phyloP scores from a whole-genome alignment of 202 grass and related monocot genomes.

The Carex arenaria region DNA sequence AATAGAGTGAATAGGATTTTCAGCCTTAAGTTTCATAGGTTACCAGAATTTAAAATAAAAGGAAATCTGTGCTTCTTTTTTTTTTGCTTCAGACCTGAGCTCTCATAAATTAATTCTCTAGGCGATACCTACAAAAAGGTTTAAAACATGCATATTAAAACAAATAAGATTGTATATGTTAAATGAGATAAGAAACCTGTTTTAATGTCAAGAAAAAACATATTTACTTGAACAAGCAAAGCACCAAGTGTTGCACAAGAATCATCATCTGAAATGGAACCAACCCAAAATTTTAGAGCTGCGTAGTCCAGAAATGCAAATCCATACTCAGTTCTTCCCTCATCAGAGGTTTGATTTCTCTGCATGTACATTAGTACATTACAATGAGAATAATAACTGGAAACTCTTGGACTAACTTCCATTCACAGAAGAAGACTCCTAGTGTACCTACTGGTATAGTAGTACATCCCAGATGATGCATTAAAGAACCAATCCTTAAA shows the following conservation, averaged over 20 bases:
- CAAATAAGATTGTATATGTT: not conserved
- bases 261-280: constrained; percentile 72
- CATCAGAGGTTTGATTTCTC: constrained; percentile 19
- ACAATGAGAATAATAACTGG: not conserved
- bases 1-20: constrained; percentile 6
- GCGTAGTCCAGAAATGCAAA: constrained; percentile 94
- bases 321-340: constrained; percentile 49
- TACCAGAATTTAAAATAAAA: not conserved
- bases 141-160: constrained; percentile 15
- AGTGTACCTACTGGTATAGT: not conserved
- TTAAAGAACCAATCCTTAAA: not conserved
- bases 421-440: not conserved
- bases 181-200: not conserved
- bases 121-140: constrained; percentile 65
- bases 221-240: constrained; percentile 80
- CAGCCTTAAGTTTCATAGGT: not conserved
- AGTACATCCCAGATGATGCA: not conserved
- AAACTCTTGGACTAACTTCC: not conserved
- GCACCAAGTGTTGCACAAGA: constrained; percentile 76
- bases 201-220: constrained; percentile 17
- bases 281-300: constrained; percentile 84
- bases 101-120: constrained; percentile 91
- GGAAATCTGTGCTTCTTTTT: not conserved
- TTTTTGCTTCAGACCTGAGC: constrained; percentile 55
- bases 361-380: constrained; percentile 13